These are phyloP conservation scores for Exophiala sp. DNA, from an alignment of 2,329 filamentous ascomycete species.

Conservation along the genomic window DNA sequence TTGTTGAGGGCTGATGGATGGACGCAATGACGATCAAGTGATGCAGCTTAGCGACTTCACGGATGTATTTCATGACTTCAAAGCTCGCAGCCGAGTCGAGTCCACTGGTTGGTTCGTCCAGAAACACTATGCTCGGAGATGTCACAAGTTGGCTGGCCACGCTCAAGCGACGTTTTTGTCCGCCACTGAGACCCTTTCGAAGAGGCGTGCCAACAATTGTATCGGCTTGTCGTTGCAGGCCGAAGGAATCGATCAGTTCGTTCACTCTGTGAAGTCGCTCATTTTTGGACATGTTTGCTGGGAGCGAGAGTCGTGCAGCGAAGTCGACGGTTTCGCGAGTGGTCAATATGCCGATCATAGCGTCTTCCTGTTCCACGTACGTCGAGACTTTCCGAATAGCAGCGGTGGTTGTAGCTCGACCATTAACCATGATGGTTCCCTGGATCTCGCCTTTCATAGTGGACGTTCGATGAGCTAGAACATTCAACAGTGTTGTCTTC, in stretches of 20 bases:
- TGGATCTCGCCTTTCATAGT: slow-evolving; percentile 53
- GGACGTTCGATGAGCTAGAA: slow-evolving; percentile 63
- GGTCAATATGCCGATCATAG: slow-evolving; percentile 74
- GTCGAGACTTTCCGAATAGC: slow-evolving; percentile 64
- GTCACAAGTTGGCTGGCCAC: slow-evolving; percentile 80
- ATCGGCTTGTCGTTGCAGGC: slow-evolving; percentile 64
- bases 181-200: slow-evolving; percentile 77
- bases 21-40: slow-evolving; percentile 74
- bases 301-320: slow-evolving; percentile 64
- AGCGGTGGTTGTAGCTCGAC: slow-evolving; percentile 49
- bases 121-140: slow-evolving; percentile 72
- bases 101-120: slow-evolving; percentile 81
- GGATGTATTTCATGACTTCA: slow-evolving; percentile 73
- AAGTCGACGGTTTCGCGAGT: slow-evolving; percentile 77
- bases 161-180: slow-evolving; percentile 76
- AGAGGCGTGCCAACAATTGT: slow-evolving; percentile 78
- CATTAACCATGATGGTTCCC: slow-evolving; percentile 62
- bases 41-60: slow-evolving; percentile 54
- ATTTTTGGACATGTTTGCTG: slow-evolving; percentile 50
- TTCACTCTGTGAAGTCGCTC: slow-evolving; percentile 63
- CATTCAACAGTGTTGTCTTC: slow-evolving; percentile 81
- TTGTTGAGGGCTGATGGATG: slow-evolving; percentile 80
- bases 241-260: slow-evolving; percentile 67
- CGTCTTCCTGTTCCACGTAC: slow-evolving; percentile 87
- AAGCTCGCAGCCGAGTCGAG: slow-evolving; percentile 73